These are phyloP conservation scores for Paratinospora sagittata DNA, from an alignment of 164 flowering plant genomes.

Conservation along the genomic window DNA sequence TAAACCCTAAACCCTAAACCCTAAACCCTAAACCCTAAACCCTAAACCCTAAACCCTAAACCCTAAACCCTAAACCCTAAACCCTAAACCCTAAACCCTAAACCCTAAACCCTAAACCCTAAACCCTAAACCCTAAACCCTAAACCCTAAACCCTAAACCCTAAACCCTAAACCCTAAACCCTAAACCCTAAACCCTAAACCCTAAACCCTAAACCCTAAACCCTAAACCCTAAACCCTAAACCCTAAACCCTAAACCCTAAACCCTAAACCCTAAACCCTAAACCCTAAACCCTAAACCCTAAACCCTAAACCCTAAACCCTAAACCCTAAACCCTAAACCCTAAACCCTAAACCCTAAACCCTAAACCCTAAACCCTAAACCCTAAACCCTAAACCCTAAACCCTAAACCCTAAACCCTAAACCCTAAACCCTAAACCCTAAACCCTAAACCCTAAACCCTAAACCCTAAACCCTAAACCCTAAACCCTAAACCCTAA, in stretches of 20 bases:
- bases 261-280: constrained; percentile 20
- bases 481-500: constrained; percentile 18
- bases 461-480: constrained; percentile 13
- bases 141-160: constrained; percentile 13
- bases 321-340: constrained; percentile 24
- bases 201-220: constrained; percentile 17
- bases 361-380: constrained; percentile 23
- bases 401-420: constrained; percentile 21
- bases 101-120: constrained; percentile 13
- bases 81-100: constrained; percentile 11
- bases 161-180: constrained; percentile 5
- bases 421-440: constrained; percentile 18
- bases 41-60: constrained; percentile 20
- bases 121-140: constrained; percentile 14
- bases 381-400: constrained; percentile 27
- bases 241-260: constrained; percentile 21
- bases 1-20: constrained; percentile 17
- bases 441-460: constrained; percentile 15
- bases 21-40: constrained; percentile 13
- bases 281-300: constrained; percentile 18
- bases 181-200: constrained; percentile 15
- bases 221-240: constrained; percentile 19
- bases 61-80: constrained; percentile 17
- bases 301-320: constrained; percentile 17
- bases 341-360: constrained; percentile 24